Percentiles rank a stretch among this genome's conserved stretches.
Evolutionary conservation across 78 protist species (phyloP).

Genomic region (Dictyostelium intermedium): DNA sequence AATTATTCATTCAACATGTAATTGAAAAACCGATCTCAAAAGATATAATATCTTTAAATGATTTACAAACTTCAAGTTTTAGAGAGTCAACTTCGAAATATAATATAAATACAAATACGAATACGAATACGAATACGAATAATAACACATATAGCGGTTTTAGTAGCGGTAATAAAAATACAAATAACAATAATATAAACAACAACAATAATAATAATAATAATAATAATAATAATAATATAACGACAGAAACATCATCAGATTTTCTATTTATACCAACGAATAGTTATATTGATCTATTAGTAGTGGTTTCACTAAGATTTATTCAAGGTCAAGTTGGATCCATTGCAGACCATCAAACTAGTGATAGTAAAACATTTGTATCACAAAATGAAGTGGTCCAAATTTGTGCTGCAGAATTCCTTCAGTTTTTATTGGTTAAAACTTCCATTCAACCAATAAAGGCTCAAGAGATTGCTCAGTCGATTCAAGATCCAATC

Average conservation of each 20-base stretch:
- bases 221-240: background rate
- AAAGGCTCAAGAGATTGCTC: slow-evolving; percentile 62
- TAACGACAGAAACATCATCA: slow-evolving; percentile 35
- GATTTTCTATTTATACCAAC: slow-evolving; percentile 69
- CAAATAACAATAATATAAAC: background rate
- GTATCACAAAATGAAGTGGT: slow-evolving; percentile 65
- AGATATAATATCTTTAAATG: slow-evolving; percentile 31
- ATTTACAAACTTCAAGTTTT: slow-evolving; percentile 13
- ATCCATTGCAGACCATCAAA: background rate
- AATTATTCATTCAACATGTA: slow-evolving; percentile 72
- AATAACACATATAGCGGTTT: background rate
- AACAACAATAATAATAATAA: background rate
- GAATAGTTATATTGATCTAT: slow-evolving; percentile 62
- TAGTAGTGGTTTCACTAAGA: slow-evolving; percentile 56
- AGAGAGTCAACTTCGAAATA: slow-evolving; percentile 27
- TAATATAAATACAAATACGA: background rate
- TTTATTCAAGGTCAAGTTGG: slow-evolving; percentile 63
- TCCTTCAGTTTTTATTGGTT: slow-evolving; percentile 42
- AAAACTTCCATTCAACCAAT: slow-evolving; percentile 41
- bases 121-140: background rate
- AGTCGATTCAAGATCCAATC: slow-evolving; percentile 72
- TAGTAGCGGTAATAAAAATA: background rate
- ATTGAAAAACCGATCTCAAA: slow-evolving; percentile 78
- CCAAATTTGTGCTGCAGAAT: slow-evolving; percentile 77
- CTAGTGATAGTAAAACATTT: slow-evolving; percentile 38